Evolutionary conservation across 331 rosid species (phyloP), one percentile per base, ranked within the genome.

Genomic region (Rosa hybrid): DNA sequence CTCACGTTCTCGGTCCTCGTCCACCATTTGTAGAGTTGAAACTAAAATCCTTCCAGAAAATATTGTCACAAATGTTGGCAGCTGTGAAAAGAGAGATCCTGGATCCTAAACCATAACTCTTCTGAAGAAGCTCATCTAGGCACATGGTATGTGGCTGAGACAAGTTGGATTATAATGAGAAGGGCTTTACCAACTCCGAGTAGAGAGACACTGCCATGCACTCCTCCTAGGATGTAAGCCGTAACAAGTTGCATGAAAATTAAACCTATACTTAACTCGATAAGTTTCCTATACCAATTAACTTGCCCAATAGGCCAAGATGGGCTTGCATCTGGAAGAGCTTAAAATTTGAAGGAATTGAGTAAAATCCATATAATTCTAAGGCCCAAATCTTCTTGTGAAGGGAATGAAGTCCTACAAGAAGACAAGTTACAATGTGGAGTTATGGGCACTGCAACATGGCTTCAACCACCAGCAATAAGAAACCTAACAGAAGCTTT

Each of bases 401-500:
- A 57, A 12, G 20, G 42, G 8, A 62, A 11, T 62, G 18, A 62
- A 25, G 68, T 25, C 68, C 11, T 62, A 27, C 42, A 67, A 38
- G 46, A 67, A 13, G 12, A 14, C 48, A 16, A 17, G 23, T 67
- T 38, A 67, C 42, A 63, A 63, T 63, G 42, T 27, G 30, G 30
- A 27, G 30, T 27, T 27, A 1, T 27, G 41, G 69, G 23, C 69
- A 27, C 27, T 27, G 42, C 69, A 57, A 12, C 39, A 34, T 64
- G 63, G 72, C 49, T 20, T 10, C 72, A 48, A 64, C 72, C 63
- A 20, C 50, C 49, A 30, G 1, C 44, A 63, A 64, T n/a, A 25
- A 30, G 51, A 54, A 56, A 48, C 80, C 73, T 64, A 8, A 34
- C 63, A 34, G 80, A 49, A 7, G 44, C 80, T 34, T 54, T 49